Base-by-base conservation (phyloP, 768 basidiomycete species). In the Russula emetica region DNA sequence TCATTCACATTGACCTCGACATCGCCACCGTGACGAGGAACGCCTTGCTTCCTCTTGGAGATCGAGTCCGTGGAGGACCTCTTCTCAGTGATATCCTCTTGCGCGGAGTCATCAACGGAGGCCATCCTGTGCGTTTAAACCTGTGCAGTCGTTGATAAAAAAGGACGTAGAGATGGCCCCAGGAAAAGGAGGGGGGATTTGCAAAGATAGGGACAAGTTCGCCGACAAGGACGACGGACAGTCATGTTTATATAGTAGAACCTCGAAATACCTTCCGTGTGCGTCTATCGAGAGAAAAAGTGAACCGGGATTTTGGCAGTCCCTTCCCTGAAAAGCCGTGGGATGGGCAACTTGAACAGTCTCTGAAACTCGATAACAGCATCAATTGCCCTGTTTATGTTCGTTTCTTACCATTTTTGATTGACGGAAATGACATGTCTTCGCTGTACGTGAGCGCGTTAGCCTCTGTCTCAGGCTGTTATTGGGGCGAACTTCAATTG, bases 1-100 rank as follows among this genome's bases (percentile, higher is more conserved):
- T 30, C 30, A 30, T 45, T 30, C n/a, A 50, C 69, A 61, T 62
- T 58, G 44, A 45, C 47, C 44, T 65, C 62, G 44, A 45, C 55
- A 22, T 65, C 71, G 1, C 2, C 45, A 30, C 34, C 68, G 3
- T 6, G 30, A 44, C 9, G 9, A 38, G 52, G 20, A 55, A 42
- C 20, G 58, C 22, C 47, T 47, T 70, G 63, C 67, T 73, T 73
- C 70, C 70, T 69, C 60, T 73, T 72, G 26, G 62, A 38, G 62
- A 69, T 51, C 24, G 69, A 71, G 22, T 60, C 66, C 47, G 59
- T 60, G 55, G 70, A 69, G 45, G 66, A 26, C 8, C n/a, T 20
- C 18, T 44, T 20, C 44, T 44, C 44, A 40, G 61, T 44, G 58
- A 51, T 40, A 13, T n/a, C 24, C 3, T 51, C 54, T 16, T 45